Percentiles rank a stretch among this genome's conserved stretches.
These are phyloP conservation scores for Discostella stelligera DNA, from an alignment of 352 stramenopile genomes.

Conservation along the genomic window DNA sequence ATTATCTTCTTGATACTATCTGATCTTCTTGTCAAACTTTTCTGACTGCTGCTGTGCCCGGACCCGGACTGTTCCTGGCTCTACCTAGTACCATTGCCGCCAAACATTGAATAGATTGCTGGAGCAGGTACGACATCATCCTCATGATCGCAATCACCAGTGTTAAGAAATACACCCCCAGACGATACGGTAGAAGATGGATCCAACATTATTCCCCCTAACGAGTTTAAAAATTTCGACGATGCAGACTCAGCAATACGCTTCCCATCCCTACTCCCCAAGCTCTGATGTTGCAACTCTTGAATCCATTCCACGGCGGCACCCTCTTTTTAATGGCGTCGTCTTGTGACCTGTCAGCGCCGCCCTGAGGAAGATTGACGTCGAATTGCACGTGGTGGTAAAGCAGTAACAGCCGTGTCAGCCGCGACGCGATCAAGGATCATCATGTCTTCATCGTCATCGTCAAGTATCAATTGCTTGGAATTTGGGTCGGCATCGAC, in stretches of 20 bases:
- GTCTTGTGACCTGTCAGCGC: conserved; percentile 6
- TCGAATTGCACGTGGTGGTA: not conserved
- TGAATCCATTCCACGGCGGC: conserved; percentile 44
- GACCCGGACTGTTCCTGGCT: not conserved
- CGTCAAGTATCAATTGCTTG: not conserved
- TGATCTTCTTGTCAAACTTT: too few relatives aligned
- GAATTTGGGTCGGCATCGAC: not conserved
- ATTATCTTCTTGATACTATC: too few relatives aligned
- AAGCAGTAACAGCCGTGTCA: not conserved
- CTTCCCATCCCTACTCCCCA: not conserved
- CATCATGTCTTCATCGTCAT: not conserved
- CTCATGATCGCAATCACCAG: too few relatives aligned
- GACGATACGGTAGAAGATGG: too few relatives aligned
- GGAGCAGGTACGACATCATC: too few relatives aligned
- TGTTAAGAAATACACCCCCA: too few relatives aligned
- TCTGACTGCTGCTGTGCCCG: too few relatives aligned
- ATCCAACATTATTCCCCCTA: not conserved
- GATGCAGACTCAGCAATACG: conserved; percentile 51
- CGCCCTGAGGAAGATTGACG: conserved; percentile 3
- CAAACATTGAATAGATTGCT: too few relatives aligned
- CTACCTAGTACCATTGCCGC: too few relatives aligned
- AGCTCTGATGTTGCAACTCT: conserved; percentile 18
- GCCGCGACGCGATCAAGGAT: not conserved
- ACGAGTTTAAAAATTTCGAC: conserved; percentile 44
- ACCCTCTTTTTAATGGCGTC: conserved; percentile 7